Evolutionary conservation across 2,329 filamentous ascomycete species (phyloP), one percentile per base, ranked within the genome.

Genomic region (Tolypocladium capitatum): DNA sequence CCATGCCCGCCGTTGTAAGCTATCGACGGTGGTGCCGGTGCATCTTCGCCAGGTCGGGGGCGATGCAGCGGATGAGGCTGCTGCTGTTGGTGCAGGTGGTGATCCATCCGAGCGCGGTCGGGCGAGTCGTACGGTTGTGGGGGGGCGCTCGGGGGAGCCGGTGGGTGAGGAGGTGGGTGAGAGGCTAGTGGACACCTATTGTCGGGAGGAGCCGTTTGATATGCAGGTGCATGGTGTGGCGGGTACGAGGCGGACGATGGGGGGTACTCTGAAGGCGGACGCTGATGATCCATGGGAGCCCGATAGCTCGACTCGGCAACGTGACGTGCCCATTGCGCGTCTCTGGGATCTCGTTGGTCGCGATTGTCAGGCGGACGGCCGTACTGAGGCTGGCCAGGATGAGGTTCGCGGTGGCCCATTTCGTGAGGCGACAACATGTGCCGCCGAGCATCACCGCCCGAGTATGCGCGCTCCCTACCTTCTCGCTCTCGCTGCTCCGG

Each of bases 251-350:
- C 67, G 5, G 68, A 66, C 18, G 66, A 64, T 20, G 66, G 61
- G 36, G 71, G 70, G 51, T 74, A 75, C 5, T 78, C 75, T 48
- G 67, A 63, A 45, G 71, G 72, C 18, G 58, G 60, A 42, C 70
- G 66, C 18, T 69, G 67, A 34, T 68, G 69, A 2, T 67, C 64
- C 59, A 66, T 62, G 7, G 64, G 62, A 9, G 62, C 58, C 45
- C 64, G 58, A 48, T 64, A 66, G 49, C 50, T 63, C 13, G 58
- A 51, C 46, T 68, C 65, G 20, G 55, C 50, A 20, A 55, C 56
- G 43, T 56, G 59, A 2, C 61, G 62, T 18, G 52, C 56, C 65
- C 65, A 68, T 40, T 61, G 63, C 36, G 53, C 48, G 34, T 65
- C 62, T 45, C 64, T 58, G 31, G 51, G 48, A 44, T 67, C 64